phyloP scores from a whole-genome alignment of 2,329 filamentous ascomycete species.

The Lomentospora prolificans region DNA sequence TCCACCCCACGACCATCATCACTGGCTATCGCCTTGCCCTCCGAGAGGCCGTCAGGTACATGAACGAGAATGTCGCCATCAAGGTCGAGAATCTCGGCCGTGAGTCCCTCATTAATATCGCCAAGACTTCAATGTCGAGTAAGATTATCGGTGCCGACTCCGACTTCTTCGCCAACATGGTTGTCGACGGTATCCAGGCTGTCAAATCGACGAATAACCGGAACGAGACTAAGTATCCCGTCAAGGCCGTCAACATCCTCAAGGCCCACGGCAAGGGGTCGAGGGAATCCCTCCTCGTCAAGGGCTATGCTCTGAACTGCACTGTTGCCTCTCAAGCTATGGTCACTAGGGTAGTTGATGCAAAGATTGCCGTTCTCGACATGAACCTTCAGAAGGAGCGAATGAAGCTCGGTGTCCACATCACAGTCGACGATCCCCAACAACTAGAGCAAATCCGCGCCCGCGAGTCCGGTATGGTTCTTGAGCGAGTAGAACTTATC shows the following conservation, averaged over 20 bases:
- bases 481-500: slow-evolving; percentile 94
- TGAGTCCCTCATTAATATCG: slow-evolving; percentile 87
- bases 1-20: slow-evolving; percentile 99
- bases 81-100: slow-evolving; percentile 87
- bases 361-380: slow-evolving; percentile 92
- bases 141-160: slow-evolving; percentile 96
- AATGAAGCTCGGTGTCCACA: slow-evolving; percentile 98
- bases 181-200: slow-evolving; percentile 89
- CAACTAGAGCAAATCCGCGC: slow-evolving; percentile 96
- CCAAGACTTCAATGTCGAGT: slow-evolving; percentile 98
- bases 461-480: slow-evolving; percentile 83
- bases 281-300: slow-evolving; percentile 79
- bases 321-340: slow-evolving; percentile 97
- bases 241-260: slow-evolving; percentile 97
- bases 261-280: slow-evolving; percentile 95
- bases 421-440: slow-evolving; percentile 93
- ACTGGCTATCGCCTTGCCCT: slow-evolving; percentile 94
- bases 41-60: slow-evolving; percentile 94
- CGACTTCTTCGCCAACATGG: slow-evolving; percentile 96
- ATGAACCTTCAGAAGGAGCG: slow-evolving; percentile 99
- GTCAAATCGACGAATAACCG: slow-evolving; percentile 90
- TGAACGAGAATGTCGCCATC: slow-evolving; percentile 95
- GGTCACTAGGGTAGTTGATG: slow-evolving; percentile 83
- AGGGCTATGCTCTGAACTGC: slow-evolving; percentile 97
- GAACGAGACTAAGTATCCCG: slow-evolving; percentile 89